Evolutionary conservation across 441 rosid species (phyloP), one percentile per base, ranked within the genome.

Genomic region (Macaranga tanarius): DNA sequence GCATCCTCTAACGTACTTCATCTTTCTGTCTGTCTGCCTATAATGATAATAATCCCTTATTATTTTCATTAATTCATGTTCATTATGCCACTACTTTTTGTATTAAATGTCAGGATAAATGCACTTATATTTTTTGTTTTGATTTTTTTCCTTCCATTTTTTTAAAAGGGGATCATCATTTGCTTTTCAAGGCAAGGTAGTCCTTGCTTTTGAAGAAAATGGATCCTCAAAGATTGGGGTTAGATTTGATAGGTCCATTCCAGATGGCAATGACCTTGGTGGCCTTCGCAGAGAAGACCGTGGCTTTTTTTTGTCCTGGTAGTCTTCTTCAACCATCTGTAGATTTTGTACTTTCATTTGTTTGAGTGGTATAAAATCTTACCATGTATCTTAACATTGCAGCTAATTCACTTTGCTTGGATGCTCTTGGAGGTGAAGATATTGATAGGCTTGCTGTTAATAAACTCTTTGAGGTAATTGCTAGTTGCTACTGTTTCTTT

Each of bases 281-380:
- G 99, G 97, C 60, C 90, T 67, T 67, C 93, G 99, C 80, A 97
- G 93, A 81, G 95, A 87, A 74, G 96, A 88, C 71, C 96, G 80
- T 59, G 98, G 99, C 50, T 96, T 93, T 79, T n/a, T 96, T 93
- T 74, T 96, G 98, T 87, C 73, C 92, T 73, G 96, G 99, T 96
- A 84, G 75, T 72, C 44, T 7, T 19, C 70, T 56, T 8, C 55
- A 56, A 26, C 79, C 16, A 31, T 73, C 23, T 45, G 13, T 47
- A 17, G 48, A 44, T 52, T 72, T 44, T 71, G 16, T 61, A 11
- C 52, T 7, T 71, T 10, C 45, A 28, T 56, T n/a, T 20, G 26
- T 62, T 54, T 42, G n/a, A 9, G 0, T 1, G 1, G 47, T 45
- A 11, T 45, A 45, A 45, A 45, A 45, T 45, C 6, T 51, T 51